A percentile compares a stretch with the other conserved stretches of the same genome.
Evolutionary conservation across 371 early-diverging fungal species (phyloP).

Genomic region (Globomyces sp.): DNA sequence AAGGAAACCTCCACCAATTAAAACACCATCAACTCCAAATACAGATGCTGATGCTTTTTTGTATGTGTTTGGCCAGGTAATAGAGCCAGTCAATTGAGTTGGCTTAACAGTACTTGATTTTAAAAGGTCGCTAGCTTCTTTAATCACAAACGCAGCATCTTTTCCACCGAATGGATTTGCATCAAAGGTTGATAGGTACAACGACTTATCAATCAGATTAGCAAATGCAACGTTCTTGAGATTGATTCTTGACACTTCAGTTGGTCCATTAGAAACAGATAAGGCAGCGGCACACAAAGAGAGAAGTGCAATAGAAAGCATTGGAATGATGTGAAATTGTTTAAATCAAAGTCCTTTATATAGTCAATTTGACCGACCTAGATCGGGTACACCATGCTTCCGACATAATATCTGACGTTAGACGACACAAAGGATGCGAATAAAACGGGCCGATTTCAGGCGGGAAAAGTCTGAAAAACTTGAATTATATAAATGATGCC

Average conservation of each 20-base stretch:
- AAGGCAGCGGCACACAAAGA: neutral
- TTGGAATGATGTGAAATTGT: neutral
- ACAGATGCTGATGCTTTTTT: slow-evolving; percentile 12
- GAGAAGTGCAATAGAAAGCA: slow-evolving; percentile 1
- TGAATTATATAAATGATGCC: too few species aligned
- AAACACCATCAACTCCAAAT: slow-evolving; percentile 18
- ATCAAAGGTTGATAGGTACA: slow-evolving; percentile 25
- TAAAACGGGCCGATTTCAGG: too few species aligned
- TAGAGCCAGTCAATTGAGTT: slow-evolving; percentile 19
- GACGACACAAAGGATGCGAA: too few species aligned
- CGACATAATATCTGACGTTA: too few species aligned
- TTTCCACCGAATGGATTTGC: slow-evolving; percentile 17
- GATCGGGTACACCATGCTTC: too few species aligned
- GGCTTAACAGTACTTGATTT: slow-evolving; percentile 12
- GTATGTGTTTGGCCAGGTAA: slow-evolving; percentile 29
- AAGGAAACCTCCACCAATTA: slow-evolving; percentile 25
- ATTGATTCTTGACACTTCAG: slow-evolving; percentile 7
- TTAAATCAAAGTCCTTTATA: too few species aligned
- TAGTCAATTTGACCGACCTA: too few species aligned
- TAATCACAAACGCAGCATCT: slow-evolving; percentile 21
- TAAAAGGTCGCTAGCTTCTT: slow-evolving; percentile 17
- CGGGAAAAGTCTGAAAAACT: too few species aligned
- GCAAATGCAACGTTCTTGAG: slow-evolving; percentile 21
- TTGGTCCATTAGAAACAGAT: slow-evolving; percentile 10
- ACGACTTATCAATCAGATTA: slow-evolving; percentile 9